Conservation (phyloP, 768 basidiomycete species). For the Lentinula guzmanii region DNA sequence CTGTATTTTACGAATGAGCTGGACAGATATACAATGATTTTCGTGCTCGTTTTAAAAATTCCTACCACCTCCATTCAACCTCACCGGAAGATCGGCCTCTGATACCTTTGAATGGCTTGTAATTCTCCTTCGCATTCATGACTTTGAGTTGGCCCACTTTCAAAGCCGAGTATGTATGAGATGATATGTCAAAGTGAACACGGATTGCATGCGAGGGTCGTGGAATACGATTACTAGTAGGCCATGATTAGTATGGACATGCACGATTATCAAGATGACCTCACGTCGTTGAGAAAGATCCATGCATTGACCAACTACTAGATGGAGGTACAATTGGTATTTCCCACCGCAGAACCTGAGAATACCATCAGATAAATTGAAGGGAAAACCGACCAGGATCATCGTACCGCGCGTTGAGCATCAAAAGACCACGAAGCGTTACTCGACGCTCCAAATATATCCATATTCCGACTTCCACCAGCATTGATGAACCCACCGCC, state of each 20-base stretch:
- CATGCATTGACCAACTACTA: constrained; percentile 66
- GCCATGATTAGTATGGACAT: not conserved
- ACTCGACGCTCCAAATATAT: constrained; percentile 21
- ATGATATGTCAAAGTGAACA: constrained; percentile 65
- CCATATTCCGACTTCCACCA: constrained; percentile 21
- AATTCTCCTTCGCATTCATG: constrained; percentile 54
- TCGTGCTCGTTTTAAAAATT: not conserved
- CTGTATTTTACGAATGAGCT: not conserved
- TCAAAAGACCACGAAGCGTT: constrained; percentile 82
- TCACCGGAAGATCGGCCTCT: constrained; percentile 60
- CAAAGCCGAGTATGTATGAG: constrained; percentile 70
- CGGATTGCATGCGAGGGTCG: constrained; percentile 74
- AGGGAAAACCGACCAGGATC: not conserved
- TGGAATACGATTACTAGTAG: constrained; percentile 23
- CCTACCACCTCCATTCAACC: constrained; percentile 62
- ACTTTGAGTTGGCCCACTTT: constrained; percentile 84
- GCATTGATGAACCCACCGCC: constrained; percentile 38
- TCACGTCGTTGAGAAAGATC: constrained; percentile 66
- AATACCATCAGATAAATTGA: not conserved
- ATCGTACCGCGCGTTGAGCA: constrained; percentile 49
- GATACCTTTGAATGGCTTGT: constrained; percentile 92
- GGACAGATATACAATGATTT: not conserved
- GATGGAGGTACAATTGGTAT: constrained; percentile 63
- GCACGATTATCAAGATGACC: constrained; percentile 16
- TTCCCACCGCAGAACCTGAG: constrained; percentile 73